phyloP scores from a whole-genome alignment of 257 asterid species.

The Plantago major region DNA sequence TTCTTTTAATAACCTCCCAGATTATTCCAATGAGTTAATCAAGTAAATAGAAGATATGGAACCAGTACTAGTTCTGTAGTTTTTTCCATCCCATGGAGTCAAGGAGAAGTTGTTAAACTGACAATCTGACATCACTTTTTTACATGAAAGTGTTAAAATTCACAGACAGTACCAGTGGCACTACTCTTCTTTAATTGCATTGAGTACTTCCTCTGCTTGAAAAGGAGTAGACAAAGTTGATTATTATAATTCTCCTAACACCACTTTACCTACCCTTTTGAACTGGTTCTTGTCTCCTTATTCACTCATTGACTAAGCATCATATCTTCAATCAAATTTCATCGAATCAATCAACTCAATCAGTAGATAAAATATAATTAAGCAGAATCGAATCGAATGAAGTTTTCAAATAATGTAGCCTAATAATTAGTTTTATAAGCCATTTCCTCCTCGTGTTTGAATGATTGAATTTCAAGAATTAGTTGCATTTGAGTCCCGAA shows the following conservation, averaged over 20 bases:
- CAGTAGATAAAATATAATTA: too few species aligned
- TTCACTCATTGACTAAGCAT: too few species aligned
- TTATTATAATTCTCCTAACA: slow-evolving; percentile 25
- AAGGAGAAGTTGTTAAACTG: slow-evolving; percentile 39
- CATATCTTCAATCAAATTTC: too few species aligned
- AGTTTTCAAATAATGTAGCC: too few species aligned
- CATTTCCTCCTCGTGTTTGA: slow-evolving; percentile 45
- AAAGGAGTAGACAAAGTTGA: slow-evolving; percentile 31
- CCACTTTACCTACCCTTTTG: slow-evolving; percentile 38
- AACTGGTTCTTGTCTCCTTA: slow-evolving; percentile 56
- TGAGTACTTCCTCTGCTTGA: slow-evolving; percentile 21
- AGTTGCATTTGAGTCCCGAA: background rate
- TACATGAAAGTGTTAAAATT: background rate
- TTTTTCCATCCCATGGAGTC: slow-evolving; percentile 27
- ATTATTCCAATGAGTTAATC: too few species aligned
- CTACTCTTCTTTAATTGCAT: slow-evolving; percentile 30
- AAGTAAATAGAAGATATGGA: too few species aligned
- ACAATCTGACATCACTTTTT: slow-evolving; percentile 14
- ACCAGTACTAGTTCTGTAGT: background rate
- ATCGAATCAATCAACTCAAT: too few species aligned
- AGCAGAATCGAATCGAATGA: too few species aligned
- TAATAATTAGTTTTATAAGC: slow-evolving; percentile 22
- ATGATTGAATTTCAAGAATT: slow-evolving; percentile 46
- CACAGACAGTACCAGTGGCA: slow-evolving; percentile 30
- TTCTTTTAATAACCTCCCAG: too few species aligned